These are phyloP conservation scores for Teratosphaeria epicoccoides DNA, from an alignment of 2,329 filamentous ascomycete species.

Conservation along the genomic window DNA sequence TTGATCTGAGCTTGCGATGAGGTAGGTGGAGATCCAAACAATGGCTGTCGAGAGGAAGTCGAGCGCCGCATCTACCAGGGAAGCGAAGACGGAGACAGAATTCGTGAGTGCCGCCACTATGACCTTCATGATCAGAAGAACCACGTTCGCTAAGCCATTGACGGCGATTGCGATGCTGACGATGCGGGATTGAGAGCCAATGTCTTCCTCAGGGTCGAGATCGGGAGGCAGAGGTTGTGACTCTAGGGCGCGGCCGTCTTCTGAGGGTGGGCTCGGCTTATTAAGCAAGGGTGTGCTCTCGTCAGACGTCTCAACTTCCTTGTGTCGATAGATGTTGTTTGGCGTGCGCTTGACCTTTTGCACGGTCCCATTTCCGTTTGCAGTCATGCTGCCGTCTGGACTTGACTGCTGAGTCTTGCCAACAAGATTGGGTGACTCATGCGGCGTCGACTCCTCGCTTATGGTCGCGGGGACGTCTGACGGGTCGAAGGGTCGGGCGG, in stretches of 20 bases:
- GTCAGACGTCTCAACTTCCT: constrained; percentile 32
- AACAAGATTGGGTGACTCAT: constrained; percentile 10
- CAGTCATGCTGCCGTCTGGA: background rate
- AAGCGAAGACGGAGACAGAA: constrained; percentile 71
- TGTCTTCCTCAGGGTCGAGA: constrained; percentile 52
- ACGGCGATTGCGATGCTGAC: constrained; percentile 82
- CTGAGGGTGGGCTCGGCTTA: constrained; percentile 20
- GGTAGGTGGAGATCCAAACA: constrained; percentile 64
- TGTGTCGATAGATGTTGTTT: constrained; percentile 70
- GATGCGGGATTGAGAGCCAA: constrained; percentile 62
- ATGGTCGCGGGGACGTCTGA: constrained; percentile 61
- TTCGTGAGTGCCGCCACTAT: constrained; percentile 66
- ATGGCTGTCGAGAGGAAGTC: constrained; percentile 76
- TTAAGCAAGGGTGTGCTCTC: constrained; percentile 51
- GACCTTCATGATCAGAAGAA: constrained; percentile 66
- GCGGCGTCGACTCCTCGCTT: constrained; percentile 49
- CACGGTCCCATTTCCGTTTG: constrained; percentile 11
- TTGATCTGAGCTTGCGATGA: constrained; percentile 63
- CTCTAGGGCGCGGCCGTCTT: constrained; percentile 35
- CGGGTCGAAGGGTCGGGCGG: constrained; percentile 1
- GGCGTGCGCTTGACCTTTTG: constrained; percentile 64
- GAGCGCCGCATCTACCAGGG: constrained; percentile 66
- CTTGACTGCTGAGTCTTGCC: background rate
- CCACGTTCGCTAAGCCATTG: constrained; percentile 67
- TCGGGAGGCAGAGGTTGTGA: constrained; percentile 50